These are phyloP conservation scores for Urochloa ruziziensis DNA, from an alignment of 176 grass and related monocot species.

Conservation along the genomic window DNA sequence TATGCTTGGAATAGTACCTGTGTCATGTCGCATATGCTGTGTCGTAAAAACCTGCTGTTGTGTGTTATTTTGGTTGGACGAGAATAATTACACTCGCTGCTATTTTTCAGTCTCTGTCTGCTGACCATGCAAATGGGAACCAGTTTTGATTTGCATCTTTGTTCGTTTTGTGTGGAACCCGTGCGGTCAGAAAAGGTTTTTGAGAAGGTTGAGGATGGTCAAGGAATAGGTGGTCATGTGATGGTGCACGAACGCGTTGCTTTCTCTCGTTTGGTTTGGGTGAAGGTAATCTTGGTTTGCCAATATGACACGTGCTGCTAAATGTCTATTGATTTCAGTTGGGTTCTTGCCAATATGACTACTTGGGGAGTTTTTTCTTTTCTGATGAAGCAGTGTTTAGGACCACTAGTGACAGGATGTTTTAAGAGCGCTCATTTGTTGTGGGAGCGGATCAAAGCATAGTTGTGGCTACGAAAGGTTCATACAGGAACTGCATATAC, in stretches of 20 bases:
- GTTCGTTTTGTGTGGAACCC: background rate
- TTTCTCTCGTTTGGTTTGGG: background rate
- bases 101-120: background rate
- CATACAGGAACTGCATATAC: too few species aligned
- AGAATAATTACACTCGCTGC: constrained; percentile 20
- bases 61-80: background rate
- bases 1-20: constrained; percentile 5
- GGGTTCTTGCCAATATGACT: too few species aligned
- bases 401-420: too few species aligned
- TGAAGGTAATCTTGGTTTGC: background rate
- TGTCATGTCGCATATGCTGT: background rate
- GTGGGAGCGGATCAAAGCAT: too few species aligned
- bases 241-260: background rate
- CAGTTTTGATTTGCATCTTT: background rate
- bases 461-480: too few species aligned
- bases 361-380: too few species aligned
- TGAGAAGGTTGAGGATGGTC: background rate
- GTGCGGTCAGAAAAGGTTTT: too few species aligned
- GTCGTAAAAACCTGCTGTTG: background rate
- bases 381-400: too few species aligned
- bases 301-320: too few species aligned
- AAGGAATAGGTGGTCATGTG: background rate
- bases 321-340: too few species aligned
- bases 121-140: background rate
- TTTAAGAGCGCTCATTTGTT: too few species aligned